phyloP scores from a whole-genome alignment of 495 filamentous ascomycete genomes.

The Aspergillus affinis region DNA sequence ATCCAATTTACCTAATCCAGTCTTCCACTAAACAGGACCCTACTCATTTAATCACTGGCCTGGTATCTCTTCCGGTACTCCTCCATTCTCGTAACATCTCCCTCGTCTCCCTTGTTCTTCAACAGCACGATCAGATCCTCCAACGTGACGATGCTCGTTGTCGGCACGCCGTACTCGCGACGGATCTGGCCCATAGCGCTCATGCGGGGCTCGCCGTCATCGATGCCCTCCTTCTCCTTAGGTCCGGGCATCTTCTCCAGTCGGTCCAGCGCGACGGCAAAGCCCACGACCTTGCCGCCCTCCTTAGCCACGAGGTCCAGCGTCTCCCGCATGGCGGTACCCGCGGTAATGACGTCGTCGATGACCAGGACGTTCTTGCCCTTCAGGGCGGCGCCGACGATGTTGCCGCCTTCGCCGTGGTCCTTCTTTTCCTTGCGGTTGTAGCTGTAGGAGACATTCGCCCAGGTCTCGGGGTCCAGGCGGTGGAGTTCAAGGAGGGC shows the following conservation, averaged over 20 bases:
- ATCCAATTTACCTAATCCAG: background rate
- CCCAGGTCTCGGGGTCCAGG: conserved; percentile 52
- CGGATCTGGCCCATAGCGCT: conserved; percentile 80
- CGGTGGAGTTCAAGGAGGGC: conserved; percentile 67
- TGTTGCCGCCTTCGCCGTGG: conserved; percentile 89
- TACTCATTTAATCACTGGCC: conserved; percentile 7
- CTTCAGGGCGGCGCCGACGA: conserved; percentile 81
- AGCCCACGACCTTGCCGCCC: conserved; percentile 78
- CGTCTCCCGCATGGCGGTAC: conserved; percentile 88
- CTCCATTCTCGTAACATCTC: conserved; percentile 69
- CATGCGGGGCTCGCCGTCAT: background rate
- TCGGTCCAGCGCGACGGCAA: conserved; percentile 85
- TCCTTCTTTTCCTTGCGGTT: conserved; percentile 94
- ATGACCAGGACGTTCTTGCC: conserved; percentile 85
- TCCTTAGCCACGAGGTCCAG: conserved; percentile 77
- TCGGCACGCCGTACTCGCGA: conserved; percentile 57
- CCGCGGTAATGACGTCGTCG: conserved; percentile 94
- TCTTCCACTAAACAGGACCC: conserved; percentile 6
- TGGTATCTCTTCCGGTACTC: conserved; percentile 74
- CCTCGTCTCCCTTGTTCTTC: conserved; percentile 48
- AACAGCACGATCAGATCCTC: conserved; percentile 74
- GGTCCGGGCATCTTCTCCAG: conserved; percentile 71
- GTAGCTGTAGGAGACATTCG: conserved; percentile 72
- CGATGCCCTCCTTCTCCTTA: conserved; percentile 31
- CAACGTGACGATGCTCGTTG: conserved; percentile 54